Base-by-base conservation (phyloP, 1,139 yeast genomes). In the Blastobotrys niveus region DNA sequence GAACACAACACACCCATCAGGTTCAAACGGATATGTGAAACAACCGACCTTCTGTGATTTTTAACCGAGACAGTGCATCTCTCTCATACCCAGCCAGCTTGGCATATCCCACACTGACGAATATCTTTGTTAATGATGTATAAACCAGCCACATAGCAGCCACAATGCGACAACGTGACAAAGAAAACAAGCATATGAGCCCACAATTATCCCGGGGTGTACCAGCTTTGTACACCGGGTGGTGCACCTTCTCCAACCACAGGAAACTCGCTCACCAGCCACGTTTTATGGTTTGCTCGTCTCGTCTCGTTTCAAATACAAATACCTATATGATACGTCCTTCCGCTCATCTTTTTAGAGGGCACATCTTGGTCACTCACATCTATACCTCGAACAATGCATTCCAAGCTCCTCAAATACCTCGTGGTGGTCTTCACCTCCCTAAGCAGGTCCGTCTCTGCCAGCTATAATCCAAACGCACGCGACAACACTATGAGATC, bases 361-460 rank as follows among this genome's bases (percentile, higher is more conserved):
- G 12, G 14, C 22, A 2, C 24, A 7, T 26, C 14, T n/a, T 21
- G 20, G 40, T 38, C 40, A 27, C 25, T 38, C 40, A n/a, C 29
- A n/a, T n/a, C n/a, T n/a, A n/a, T n/a, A n/a, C 29, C 5, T 24
- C 12, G 19, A 4, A 17, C 27, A 27, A 38, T 27, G 40, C 40
- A 38, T n/a, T 27, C 32, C 33, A 34, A 26, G 7, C 14, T 42
- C 3, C 24, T 42, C 26, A 38, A 37, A n/a, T 22, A 40, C 10
- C 22, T 43, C 37, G 45, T 40, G 14, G 20, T 42, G 31, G 46
- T 40, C n/a, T 27, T 46, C 34, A 42, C 49, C 12, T 20, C 40
- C 15, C 31, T 36, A 8, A 45, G 42, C 25, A 26, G 36, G 12
- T 9, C 15, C 5, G 30, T 18, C 25, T 34, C 37, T 34, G 43